These are phyloP conservation scores for Russula dissimulans DNA, from an alignment of 768 basidiomycete genomes.

Conservation along the genomic window DNA sequence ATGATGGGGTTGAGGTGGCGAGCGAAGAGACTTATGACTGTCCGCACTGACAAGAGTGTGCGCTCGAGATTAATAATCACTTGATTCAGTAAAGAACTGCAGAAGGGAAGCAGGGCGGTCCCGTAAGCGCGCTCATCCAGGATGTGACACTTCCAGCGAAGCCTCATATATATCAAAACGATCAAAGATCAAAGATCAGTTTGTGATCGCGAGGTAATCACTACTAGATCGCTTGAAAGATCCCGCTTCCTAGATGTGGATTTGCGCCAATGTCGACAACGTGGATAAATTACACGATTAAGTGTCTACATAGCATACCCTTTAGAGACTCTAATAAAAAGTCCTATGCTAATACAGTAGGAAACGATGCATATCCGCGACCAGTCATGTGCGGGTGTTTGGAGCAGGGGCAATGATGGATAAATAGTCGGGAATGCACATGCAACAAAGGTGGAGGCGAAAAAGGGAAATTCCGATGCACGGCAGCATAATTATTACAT, in stretches of 20 bases:
- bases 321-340: constrained; percentile 17
- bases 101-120: too few relatives aligned
- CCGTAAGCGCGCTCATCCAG: too few relatives aligned
- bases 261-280: constrained; percentile 15
- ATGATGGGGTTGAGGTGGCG: too few relatives aligned
- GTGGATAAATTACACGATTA: constrained; percentile 18
- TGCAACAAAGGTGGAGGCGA: not conserved
- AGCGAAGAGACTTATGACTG: too few relatives aligned
- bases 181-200: too few relatives aligned
- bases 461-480: not conserved
- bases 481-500: constrained; percentile 16
- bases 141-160: too few relatives aligned
- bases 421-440: constrained; percentile 13
- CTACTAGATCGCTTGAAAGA: not conserved
- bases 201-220: not conserved
- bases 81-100: too few relatives aligned
- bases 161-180: too few relatives aligned
- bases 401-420: not conserved
- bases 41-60: too few relatives aligned
- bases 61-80: too few relatives aligned
- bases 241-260: constrained; percentile 12
- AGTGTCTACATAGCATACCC: constrained; percentile 16
- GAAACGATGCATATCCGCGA: constrained; percentile 11
- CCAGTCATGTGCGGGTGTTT: constrained; percentile 5
- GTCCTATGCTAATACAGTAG: constrained; percentile 16